Evolutionary conservation across 2,329 filamentous ascomycete genomes (phyloP).

Genomic region (Botryotinia calthae): DNA sequence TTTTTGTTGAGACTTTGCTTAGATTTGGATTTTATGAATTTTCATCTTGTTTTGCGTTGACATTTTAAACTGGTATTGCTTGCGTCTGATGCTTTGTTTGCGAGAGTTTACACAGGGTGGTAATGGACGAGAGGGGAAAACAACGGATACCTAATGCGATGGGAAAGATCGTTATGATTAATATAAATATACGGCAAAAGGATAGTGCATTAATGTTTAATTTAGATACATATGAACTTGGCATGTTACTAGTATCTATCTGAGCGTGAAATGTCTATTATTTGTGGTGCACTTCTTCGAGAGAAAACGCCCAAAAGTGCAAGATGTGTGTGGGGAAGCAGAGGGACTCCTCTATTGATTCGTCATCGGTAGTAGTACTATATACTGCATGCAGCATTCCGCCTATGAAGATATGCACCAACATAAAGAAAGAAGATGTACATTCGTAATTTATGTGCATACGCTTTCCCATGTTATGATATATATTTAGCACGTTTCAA

Average conservation of each 20-base stretch:
- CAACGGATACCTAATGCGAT: not conserved
- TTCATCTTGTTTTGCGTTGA: not conserved
- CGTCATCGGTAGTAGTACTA: not conserved
- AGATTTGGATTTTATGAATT: slow-evolving; percentile 5
- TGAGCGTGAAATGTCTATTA: not conserved
- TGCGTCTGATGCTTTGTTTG: not conserved
- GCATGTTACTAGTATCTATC: not conserved
- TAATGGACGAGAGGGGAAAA: slow-evolving; percentile 4
- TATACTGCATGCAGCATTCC: not conserved
- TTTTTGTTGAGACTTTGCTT: slow-evolving; percentile 4
- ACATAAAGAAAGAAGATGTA: not conserved
- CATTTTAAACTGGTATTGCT: not conserved
- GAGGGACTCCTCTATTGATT: not conserved
- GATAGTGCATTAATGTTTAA: slow-evolving; percentile 13
- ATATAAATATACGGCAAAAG: not conserved
- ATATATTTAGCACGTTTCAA: too few species aligned
- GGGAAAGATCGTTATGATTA: not conserved
- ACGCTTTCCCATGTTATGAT: too few species aligned
- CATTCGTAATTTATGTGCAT: not conserved
- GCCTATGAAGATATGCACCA: not conserved
- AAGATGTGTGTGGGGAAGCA: not conserved
- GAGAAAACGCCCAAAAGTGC: not conserved
- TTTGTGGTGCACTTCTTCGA: not conserved
- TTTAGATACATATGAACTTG: not conserved
- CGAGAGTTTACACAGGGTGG: not conserved